Base-by-base conservation (phyloP, 148 eudicot species). In the Beta vulgaris region DNA sequence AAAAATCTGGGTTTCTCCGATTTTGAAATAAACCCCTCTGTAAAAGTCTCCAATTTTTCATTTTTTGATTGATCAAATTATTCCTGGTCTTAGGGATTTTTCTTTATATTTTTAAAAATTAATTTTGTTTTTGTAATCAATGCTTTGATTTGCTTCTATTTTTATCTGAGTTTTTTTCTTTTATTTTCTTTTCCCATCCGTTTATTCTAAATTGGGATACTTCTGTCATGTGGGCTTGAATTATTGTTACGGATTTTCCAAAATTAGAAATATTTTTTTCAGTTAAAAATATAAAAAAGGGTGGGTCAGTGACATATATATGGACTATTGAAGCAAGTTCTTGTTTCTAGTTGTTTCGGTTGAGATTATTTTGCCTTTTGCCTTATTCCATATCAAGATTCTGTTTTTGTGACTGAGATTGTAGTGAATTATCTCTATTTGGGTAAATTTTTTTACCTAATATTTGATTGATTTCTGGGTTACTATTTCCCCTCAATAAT, bases 171-270 rank as follows among this genome's bases (percentile, higher is more conserved):
- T 11, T n/a, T n/a, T n/a, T 31, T 60, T 10, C 26, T 16, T 26
- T 15, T 35, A 29, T 21, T 21, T 39, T 42, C 16, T 3, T 54
- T 72, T 10, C 23, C 31, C 5, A 21, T 15, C 49, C 18, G 15
- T 26, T 26, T 4, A 35, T 58, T 71, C 76, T 57, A 53, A 78
- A 66, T 34, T 64, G 55, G 81, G 76, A 9, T 51, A 63, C 57
- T 78, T 78, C 13, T 72, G 48, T 31, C 28, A 72, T 25, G 29
- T 57, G 51, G 72, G 19, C 72, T 73, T 73, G 32, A 31, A 67
- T 73, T 28, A 79, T 79, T 79, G 82, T 19, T 54, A 48, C 60
- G 51, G 54, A 54, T n/a, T 79, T 74, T 15, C 75, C 76, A 53
- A 29, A 46, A 11, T 80, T 70, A 25, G 74, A 62, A 74, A 61